Percentiles rank a stretch among this genome's conserved stretches.
phyloP scores from a whole-genome alignment of 768 basidiomycete genomes.

The Pleurotus djamor region DNA sequence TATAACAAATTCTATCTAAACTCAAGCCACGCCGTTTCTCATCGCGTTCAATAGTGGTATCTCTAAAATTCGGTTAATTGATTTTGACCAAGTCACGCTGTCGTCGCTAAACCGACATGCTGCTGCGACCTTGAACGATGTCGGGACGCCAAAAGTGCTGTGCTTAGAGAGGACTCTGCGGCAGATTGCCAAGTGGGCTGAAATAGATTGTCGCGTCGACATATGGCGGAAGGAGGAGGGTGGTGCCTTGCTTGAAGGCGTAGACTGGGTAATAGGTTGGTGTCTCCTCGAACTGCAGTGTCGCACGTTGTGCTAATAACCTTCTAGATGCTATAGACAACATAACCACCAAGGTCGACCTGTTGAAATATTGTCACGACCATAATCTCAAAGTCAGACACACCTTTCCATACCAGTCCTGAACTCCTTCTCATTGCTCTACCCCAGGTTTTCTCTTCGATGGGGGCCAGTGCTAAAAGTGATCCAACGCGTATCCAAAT shows the following conservation, averaged over 20 bases:
- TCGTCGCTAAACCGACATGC: slow-evolving; percentile 96
- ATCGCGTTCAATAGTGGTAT: slow-evolving; percentile 50
- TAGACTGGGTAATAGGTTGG: slow-evolving; percentile 91
- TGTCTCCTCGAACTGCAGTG: slow-evolving; percentile 14
- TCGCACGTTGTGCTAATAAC: not conserved
- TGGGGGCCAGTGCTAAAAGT: slow-evolving; percentile 94
- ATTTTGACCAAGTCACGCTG: slow-evolving; percentile 96
- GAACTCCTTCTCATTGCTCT: slow-evolving; percentile 32
- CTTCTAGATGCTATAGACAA: slow-evolving; percentile 91
- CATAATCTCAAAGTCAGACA: slow-evolving; percentile 67
- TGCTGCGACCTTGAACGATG: slow-evolving; percentile 83
- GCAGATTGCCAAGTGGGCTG: slow-evolving; percentile 79
- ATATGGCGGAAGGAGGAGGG: slow-evolving; percentile 88
- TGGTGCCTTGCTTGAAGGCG: slow-evolving; percentile 69
- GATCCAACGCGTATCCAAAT: slow-evolving; percentile 97
- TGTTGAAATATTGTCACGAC: slow-evolving; percentile 85
- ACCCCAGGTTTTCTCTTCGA: slow-evolving; percentile 90
- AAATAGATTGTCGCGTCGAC: slow-evolving; percentile 81
- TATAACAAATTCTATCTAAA: slow-evolving; percentile 12
- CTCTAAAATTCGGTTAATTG: slow-evolving; percentile 74
- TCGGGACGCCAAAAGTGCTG: slow-evolving; percentile 90
- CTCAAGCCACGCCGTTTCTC: too few species aligned
- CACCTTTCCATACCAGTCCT: not conserved
- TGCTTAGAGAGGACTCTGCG: slow-evolving; percentile 69
- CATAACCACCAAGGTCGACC: slow-evolving; percentile 93